Percentiles rank a stretch among this genome's conserved stretches.
Conservation (phyloP, 2,329 filamentous ascomycete species). For the Mariannaea elegans region DNA sequence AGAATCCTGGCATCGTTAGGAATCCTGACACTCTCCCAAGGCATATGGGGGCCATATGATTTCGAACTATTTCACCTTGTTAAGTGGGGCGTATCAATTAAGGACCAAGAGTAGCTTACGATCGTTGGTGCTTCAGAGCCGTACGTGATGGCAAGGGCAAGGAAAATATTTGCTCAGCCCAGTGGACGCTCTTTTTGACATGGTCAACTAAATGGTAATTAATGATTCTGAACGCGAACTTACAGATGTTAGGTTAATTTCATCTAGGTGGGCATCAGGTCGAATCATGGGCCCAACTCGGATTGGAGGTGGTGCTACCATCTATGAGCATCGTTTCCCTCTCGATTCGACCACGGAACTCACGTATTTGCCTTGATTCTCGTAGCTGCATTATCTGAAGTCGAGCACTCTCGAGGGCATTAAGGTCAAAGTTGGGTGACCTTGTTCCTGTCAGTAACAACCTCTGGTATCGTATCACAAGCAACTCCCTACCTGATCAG, state of each 20-base stretch:
- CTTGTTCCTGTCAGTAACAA: conserved; percentile 36
- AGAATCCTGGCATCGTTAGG: conserved; percentile 60
- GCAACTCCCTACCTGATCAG: conserved; percentile 56
- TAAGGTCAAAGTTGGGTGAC: conserved; percentile 63
- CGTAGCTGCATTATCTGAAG: conserved; percentile 61
- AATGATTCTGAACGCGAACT: neutral
- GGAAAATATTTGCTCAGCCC: conserved; percentile 69
- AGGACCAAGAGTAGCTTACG: conserved; percentile 35
- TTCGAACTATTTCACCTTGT: conserved; percentile 49
- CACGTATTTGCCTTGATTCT: conserved; percentile 62
- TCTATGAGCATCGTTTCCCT: conserved; percentile 18
- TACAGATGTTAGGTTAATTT: conserved; percentile 31
- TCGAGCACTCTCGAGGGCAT: conserved; percentile 60
- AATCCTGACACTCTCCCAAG: conserved; percentile 55
- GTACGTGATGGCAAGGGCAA: conserved; percentile 61
- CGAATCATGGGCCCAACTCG: conserved; percentile 47
- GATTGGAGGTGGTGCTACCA: conserved; percentile 47
- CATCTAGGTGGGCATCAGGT: conserved; percentile 44
- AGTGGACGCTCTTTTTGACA: conserved; percentile 58
- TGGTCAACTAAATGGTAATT: conserved; percentile 8
- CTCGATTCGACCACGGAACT: conserved; percentile 32
- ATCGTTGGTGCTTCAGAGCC: conserved; percentile 53
- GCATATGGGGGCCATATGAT: conserved; percentile 56
- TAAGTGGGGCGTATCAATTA: conserved; percentile 1
- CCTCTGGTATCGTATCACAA: neutral